Evolutionary conservation across 257 asterid genomes (phyloP).

Genomic region (Paulownia fortunei): DNA sequence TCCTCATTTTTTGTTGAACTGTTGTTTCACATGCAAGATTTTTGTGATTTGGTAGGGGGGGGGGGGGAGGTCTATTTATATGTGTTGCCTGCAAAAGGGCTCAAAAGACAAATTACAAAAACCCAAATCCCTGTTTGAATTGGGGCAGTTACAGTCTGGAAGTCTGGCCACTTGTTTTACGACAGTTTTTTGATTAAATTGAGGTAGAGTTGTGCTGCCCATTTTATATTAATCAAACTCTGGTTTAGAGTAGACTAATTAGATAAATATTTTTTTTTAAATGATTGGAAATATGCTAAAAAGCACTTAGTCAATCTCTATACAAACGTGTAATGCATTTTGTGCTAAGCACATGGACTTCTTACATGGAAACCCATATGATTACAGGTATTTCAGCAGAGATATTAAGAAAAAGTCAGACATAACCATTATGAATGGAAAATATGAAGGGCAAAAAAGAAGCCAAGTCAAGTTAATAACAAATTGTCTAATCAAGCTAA

Average conservation of each 20-base stretch:
- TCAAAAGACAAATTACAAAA: conserved; percentile 14
- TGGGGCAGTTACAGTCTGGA: conserved; percentile 25
- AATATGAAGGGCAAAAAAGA: background rate
- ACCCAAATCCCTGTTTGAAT: background rate
- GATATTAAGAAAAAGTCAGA: background rate
- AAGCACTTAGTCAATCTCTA: background rate
- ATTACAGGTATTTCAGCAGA: background rate
- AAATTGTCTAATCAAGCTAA: background rate
- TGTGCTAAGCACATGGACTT: conserved; percentile 35
- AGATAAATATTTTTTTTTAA: conserved; percentile 11
- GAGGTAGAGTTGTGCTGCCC: conserved; percentile 22
- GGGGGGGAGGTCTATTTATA: conserved; percentile 19
- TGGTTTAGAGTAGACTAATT: conserved; percentile 20
- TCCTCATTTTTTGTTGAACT: conserved; percentile 38
- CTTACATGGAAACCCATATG: conserved; percentile 14
- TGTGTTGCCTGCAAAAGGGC: background rate
- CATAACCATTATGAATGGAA: background rate
- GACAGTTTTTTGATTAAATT: conserved; percentile 10
- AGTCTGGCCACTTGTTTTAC: conserved; percentile 30
- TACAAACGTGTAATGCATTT: conserved; percentile 35
- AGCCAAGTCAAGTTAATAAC: background rate
- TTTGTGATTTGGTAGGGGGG: conserved; percentile 18
- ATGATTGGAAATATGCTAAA: conserved; percentile 22
- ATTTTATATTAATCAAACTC: background rate
- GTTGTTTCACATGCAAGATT: conserved; percentile 38